phyloP scores from a whole-genome alignment of 2,329 filamentous ascomycete genomes.

The Domatiomyces globalis region DNA sequence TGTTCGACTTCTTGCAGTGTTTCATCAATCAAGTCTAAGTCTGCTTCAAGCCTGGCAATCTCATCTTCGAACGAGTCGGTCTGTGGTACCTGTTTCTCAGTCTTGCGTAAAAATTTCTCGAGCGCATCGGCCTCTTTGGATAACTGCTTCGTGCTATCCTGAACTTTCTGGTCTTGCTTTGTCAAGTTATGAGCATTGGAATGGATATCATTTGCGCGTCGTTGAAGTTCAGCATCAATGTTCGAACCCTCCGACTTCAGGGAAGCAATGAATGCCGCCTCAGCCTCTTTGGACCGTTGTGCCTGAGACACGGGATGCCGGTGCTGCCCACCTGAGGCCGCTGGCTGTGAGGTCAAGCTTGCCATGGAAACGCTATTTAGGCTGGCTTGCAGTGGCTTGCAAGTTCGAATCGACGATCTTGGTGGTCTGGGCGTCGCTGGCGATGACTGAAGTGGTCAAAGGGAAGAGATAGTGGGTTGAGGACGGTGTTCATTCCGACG shows the following conservation, averaged over 20 bases:
- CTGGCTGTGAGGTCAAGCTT: neutral
- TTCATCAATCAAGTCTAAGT: slow-evolving; percentile 20
- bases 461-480: too few relatives aligned
- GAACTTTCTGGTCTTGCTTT: slow-evolving; percentile 42
- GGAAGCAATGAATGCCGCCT: slow-evolving; percentile 31
- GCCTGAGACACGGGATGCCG: slow-evolving; percentile 12
- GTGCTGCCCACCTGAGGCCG: neutral
- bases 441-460: too few relatives aligned
- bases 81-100: slow-evolving; percentile 35
- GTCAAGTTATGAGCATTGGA: slow-evolving; percentile 39
- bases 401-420: too few relatives aligned
- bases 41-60: slow-evolving; percentile 46
- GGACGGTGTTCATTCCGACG: too few relatives aligned
- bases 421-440: too few relatives aligned
- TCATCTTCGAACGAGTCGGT: slow-evolving; percentile 53
- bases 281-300: slow-evolving; percentile 29
- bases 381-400: too few relatives aligned
- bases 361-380: neutral
- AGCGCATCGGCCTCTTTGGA: slow-evolving; percentile 40
- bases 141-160: slow-evolving; percentile 36
- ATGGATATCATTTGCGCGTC: slow-evolving; percentile 43
- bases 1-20: slow-evolving; percentile 16
- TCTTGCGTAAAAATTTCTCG: slow-evolving; percentile 34
- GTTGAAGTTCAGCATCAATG: slow-evolving; percentile 40
- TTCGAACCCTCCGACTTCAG: slow-evolving; percentile 28